Conservation (phyloP, 495 filamentous ascomycete species). For the Staphylotrichum longicolle region DNA sequence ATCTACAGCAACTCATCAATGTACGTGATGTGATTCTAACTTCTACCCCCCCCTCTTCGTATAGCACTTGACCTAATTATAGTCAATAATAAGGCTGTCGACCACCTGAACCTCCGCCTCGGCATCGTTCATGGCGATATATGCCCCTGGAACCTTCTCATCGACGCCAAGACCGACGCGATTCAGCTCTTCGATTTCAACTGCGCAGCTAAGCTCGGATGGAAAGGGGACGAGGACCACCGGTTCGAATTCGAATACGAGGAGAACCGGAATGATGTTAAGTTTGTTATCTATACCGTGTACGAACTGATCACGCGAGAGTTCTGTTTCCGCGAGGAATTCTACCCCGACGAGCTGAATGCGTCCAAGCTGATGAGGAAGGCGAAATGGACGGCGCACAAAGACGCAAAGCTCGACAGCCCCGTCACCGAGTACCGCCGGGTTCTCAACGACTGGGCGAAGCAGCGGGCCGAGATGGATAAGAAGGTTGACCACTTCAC, state of each 20-base stretch:
- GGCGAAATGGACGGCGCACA: neutral
- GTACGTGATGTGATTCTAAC: neutral
- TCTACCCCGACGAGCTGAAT: conserved; percentile 5
- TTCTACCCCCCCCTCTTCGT: neutral
- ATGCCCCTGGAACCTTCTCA: conserved; percentile 14
- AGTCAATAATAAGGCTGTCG: neutral
- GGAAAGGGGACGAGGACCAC: conserved; percentile 5
- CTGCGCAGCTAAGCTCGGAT: conserved; percentile 1
- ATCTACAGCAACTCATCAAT: conserved; percentile 36
- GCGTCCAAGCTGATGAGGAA: neutral
- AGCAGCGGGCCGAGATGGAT: neutral
- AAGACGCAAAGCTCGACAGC: conserved; percentile 3
- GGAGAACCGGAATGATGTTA: conserved; percentile 8
- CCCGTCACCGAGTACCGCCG: conserved; percentile 3
- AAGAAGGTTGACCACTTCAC: neutral
- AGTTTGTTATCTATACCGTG: conserved; percentile 1
- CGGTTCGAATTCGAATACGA: conserved; percentile 3
- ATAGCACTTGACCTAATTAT: neutral
- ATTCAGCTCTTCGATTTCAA: conserved; percentile 6
- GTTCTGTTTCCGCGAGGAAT: conserved; percentile 2
- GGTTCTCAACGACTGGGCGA: neutral
- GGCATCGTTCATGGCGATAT: conserved; percentile 15
- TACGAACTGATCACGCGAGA: conserved; percentile 7
- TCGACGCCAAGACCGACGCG: neutral
- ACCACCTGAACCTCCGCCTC: conserved; percentile 14